Percentiles rank a stretch among this genome's conserved stretches.
Conservation (phyloP, 2,329 filamentous ascomycete species). For the Bipolaris victoriae region DNA sequence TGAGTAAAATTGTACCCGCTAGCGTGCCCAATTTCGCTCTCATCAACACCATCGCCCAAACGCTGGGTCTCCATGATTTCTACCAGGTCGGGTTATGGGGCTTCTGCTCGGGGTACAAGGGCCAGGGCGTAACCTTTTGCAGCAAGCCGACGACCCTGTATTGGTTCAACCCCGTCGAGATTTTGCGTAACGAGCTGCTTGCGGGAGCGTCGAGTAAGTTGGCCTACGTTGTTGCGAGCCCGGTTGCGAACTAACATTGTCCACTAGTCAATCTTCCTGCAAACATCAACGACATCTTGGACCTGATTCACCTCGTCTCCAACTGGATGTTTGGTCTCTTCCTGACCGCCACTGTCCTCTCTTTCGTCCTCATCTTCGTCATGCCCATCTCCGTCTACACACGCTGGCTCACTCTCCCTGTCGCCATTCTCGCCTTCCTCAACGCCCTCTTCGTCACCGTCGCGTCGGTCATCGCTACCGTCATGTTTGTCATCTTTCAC, state of each 20-base stretch:
- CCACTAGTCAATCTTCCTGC: constrained; percentile 72
- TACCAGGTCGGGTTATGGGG: constrained; percentile 93
- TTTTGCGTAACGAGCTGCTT: constrained; percentile 80
- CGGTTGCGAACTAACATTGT: neutral
- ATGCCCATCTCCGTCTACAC: constrained; percentile 60
- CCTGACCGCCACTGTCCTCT: constrained; percentile 71
- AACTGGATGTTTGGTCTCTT: constrained; percentile 92
- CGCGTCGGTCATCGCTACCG: constrained; percentile 77
- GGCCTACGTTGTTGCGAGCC: too few species aligned
- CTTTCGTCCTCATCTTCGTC: constrained; percentile 73
- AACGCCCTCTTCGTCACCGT: constrained; percentile 71
- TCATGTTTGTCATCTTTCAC: constrained; percentile 82
- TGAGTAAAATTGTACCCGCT: constrained; percentile 79
- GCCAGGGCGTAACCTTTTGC: constrained; percentile 77
- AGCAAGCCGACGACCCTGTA: constrained; percentile 73
- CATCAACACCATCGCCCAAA: constrained; percentile 86
- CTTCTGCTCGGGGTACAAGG: constrained; percentile 84
- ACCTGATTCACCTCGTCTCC: constrained; percentile 74
- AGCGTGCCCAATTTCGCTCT: constrained; percentile 73
- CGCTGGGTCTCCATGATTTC: constrained; percentile 88
- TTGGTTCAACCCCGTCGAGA: constrained; percentile 90
- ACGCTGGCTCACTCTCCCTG: constrained; percentile 66
- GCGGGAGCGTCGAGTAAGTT: constrained; percentile 74
- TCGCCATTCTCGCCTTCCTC: constrained; percentile 71
- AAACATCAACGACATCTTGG: constrained; percentile 74